Percentiles rank a stretch among this genome's conserved stretches.
These are phyloP conservation scores for Protomyces pachydermus DNA, from an alignment of 1,139 yeast genomes.

Conservation along the genomic window DNA sequence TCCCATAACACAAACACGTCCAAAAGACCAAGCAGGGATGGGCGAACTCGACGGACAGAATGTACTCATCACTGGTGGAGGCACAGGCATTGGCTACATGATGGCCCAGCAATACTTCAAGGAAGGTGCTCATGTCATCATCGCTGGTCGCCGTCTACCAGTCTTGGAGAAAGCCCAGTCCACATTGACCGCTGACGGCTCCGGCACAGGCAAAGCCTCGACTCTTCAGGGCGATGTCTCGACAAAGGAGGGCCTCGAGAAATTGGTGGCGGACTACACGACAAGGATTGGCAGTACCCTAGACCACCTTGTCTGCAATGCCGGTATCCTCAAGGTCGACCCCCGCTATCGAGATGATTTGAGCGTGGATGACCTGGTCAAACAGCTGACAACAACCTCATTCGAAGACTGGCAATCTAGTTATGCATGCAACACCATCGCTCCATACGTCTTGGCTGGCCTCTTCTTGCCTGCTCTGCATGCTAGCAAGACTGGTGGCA, in stretches of 20 bases:
- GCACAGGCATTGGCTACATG: conserved; percentile 34
- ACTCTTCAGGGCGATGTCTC: conserved; percentile 33
- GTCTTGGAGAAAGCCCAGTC: conserved; percentile 29
- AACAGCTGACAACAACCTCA: conserved; percentile 27
- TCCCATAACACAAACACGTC: background rate
- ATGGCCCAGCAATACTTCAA: conserved; percentile 33
- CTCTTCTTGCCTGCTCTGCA: conserved; percentile 30
- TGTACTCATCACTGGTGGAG: conserved; percentile 34
- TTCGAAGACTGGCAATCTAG: conserved; percentile 25
- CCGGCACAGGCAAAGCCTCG: conserved; percentile 11
- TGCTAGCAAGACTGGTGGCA: conserved; percentile 24
- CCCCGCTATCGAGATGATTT: conserved; percentile 10
- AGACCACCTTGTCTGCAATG: conserved; percentile 33
- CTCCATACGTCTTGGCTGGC: conserved; percentile 32
- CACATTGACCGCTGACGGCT: conserved; percentile 3
- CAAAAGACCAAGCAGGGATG: background rate
- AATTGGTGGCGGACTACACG: conserved; percentile 27
- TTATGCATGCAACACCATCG: conserved; percentile 27
- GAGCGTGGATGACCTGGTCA: conserved; percentile 28
- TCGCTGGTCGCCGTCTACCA: conserved; percentile 33
- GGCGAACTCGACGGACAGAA: conserved; percentile 32
- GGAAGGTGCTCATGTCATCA: conserved; percentile 34
- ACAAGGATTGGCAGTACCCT: conserved; percentile 29
- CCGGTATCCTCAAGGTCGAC: conserved; percentile 30
- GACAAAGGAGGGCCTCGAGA: conserved; percentile 28